These are phyloP conservation scores for Apiotrichum domesticum DNA, from an alignment of 1,284 basidiomycete genomes.

Conservation along the genomic window DNA sequence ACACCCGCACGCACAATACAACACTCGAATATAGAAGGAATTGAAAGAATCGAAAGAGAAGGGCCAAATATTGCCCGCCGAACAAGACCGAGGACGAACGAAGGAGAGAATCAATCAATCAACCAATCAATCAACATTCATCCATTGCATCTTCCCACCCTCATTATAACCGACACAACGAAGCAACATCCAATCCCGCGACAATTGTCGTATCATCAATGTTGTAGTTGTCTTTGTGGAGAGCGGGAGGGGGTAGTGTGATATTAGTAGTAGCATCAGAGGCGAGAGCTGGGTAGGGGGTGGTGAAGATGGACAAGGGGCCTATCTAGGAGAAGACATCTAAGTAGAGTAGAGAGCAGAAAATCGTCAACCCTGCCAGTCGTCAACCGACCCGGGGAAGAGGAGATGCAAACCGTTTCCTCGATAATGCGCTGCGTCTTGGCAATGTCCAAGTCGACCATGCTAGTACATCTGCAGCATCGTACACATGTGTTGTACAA, in stretches of 20 bases:
- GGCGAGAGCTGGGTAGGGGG: background rate
- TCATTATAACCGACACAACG: background rate
- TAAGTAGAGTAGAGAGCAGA: background rate
- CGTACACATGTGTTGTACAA: background rate
- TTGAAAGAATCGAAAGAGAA: background rate
- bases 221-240: background rate
- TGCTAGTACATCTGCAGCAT: too few relatives aligned
- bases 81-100: background rate
- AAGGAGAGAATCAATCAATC: background rate
- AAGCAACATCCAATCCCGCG: background rate
- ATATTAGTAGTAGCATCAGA: background rate
- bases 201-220: background rate
- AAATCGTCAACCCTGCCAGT: conserved; percentile 2
- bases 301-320: background rate
- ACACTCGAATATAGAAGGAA: background rate
- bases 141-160: background rate
- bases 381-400: conserved; percentile 12
- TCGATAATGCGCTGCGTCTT: background rate
- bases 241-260: background rate
- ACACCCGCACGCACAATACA: background rate
- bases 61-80: conserved; percentile 5
- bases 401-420: conserved; percentile 10
- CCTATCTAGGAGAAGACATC: background rate
- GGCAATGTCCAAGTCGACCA: too few relatives aligned
- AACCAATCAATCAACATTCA: background rate